Evolutionary conservation across 148 eudicot species (phyloP).

Genomic region (Spergularia marina): DNA sequence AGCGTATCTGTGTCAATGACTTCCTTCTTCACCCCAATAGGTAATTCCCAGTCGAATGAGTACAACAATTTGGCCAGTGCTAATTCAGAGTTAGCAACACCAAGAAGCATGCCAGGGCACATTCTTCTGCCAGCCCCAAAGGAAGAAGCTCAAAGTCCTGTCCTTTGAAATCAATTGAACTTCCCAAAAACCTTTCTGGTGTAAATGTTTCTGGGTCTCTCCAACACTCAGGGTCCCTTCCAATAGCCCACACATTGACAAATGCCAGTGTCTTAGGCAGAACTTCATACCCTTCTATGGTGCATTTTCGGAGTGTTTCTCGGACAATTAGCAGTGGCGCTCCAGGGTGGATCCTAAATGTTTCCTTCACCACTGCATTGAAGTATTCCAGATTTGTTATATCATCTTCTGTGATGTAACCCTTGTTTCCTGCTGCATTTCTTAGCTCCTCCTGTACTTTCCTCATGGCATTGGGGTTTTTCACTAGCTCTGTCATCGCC

Average conservation of each 20-base stretch:
- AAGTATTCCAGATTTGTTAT: conserved; percentile 22
- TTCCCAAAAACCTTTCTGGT: conserved; percentile 39
- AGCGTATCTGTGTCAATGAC: conserved; percentile 30
- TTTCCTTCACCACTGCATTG: conserved; percentile 36
- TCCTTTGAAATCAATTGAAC: conserved; percentile 31
- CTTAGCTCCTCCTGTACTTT: conserved; percentile 34
- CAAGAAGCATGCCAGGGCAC: conserved; percentile 39
- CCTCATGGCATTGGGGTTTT: conserved; percentile 29
- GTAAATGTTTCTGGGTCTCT: conserved; percentile 26
- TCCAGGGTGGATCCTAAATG: conserved; percentile 33
- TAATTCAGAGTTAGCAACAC: conserved; percentile 30
- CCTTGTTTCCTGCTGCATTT: neutral
- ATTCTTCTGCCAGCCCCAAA: conserved; percentile 42
- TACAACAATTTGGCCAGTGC: conserved; percentile 39
- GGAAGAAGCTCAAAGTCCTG: conserved; percentile 35
- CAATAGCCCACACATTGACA: conserved; percentile 35
- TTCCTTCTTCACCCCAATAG: conserved; percentile 28
- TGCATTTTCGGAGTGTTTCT: conserved; percentile 29
- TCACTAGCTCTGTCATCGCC: conserved; percentile 39
- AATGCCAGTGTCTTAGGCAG: conserved; percentile 24
- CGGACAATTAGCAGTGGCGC: conserved; percentile 35
- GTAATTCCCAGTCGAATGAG: conserved; percentile 42
- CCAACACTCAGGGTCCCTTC: conserved; percentile 37
- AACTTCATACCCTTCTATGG: conserved; percentile 33
- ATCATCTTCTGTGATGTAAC: conserved; percentile 21